Conservation (phyloP, 495 filamentous ascomycete species). For the Penicillium antarcticum region DNA sequence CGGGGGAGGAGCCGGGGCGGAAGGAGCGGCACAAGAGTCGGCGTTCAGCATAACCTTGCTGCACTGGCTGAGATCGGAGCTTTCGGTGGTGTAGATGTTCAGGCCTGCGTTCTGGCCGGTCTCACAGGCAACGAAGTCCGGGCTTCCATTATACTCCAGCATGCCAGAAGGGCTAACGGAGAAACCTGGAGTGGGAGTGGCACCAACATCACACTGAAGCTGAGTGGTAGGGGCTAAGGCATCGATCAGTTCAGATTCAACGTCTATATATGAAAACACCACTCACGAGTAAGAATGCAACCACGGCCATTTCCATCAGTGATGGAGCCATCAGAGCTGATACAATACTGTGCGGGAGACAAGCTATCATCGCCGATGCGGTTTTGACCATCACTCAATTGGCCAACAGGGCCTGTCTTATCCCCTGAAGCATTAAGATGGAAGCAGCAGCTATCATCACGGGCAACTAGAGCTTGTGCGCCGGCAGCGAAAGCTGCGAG, state of each 20-base stretch:
- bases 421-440: slow-evolving; percentile 41
- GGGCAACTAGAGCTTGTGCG: slow-evolving; percentile 31
- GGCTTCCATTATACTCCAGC: slow-evolving; percentile 40
- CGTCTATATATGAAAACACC: neutral
- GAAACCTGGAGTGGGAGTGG: slow-evolving; percentile 42
- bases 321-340: slow-evolving; percentile 40
- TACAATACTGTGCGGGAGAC: slow-evolving; percentile 32
- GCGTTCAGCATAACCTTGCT: slow-evolving; percentile 44
- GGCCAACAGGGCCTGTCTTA: slow-evolving; percentile 44
- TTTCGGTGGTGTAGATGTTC: slow-evolving; percentile 52
- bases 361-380: no score
- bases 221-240: slow-evolving; percentile 52
- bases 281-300: slow-evolving; percentile 54
- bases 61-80: slow-evolving; percentile 43
- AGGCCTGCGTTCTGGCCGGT: slow-evolving; percentile 45
- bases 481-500: slow-evolving; percentile 32
- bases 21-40: slow-evolving; percentile 38
- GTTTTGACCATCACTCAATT: slow-evolving; percentile 27
- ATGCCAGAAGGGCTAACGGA: slow-evolving; percentile 45
- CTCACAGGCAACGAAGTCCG: slow-evolving; percentile 52
- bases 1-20: slow-evolving; percentile 2
- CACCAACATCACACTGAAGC: slow-evolving; percentile 62
- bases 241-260: slow-evolving; percentile 3
- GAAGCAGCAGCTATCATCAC: slow-evolving; percentile 44
- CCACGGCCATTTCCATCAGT: slow-evolving; percentile 50